Percentiles rank a stretch among this genome's conserved stretches.
phyloP scores from a whole-genome alignment of 2,329 filamentous ascomycete genomes.

The Fusarium torreyae region DNA sequence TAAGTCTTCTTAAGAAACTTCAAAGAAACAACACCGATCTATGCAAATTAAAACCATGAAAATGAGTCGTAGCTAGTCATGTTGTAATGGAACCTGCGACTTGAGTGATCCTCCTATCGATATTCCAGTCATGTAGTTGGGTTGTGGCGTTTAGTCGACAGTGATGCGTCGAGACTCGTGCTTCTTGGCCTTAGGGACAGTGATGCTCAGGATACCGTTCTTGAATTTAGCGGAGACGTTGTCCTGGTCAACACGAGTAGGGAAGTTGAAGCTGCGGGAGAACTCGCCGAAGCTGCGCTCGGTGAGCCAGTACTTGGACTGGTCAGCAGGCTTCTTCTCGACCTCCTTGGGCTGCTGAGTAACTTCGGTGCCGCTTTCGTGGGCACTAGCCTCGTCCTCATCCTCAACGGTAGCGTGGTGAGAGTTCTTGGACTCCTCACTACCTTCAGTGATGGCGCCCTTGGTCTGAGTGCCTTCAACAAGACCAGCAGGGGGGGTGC shows the following conservation, averaged over 20 bases:
- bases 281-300: conserved; percentile 79
- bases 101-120: neutral
- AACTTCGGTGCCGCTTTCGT: conserved; percentile 44
- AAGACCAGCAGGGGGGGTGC: conserved; percentile 63
- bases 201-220: conserved; percentile 75
- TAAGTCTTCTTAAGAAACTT: conserved; percentile 25
- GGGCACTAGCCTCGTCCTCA: conserved; percentile 53
- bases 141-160: conserved; percentile 60
- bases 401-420: conserved; percentile 78
- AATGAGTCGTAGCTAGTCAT: conserved; percentile 13
- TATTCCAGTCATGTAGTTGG: neutral
- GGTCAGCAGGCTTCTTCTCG: conserved; percentile 56
- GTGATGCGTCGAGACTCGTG: conserved; percentile 69
- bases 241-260: conserved; percentile 73
- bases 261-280: conserved; percentile 78
- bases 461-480: conserved; percentile 60
- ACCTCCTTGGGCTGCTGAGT: conserved; percentile 49
- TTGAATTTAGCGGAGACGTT: conserved; percentile 73
- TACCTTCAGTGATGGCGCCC: conserved; percentile 60
- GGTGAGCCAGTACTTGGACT: conserved; percentile 78
- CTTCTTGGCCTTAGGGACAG: conserved; percentile 77
- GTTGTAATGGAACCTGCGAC: neutral
- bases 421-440: conserved; percentile 57
- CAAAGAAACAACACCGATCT: conserved; percentile 43
- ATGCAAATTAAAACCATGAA: conserved; percentile 30